A percentile compares a stretch with the other conserved stretches of the same genome.
phyloP scores from a whole-genome alignment of 2,329 filamentous ascomycete genomes.

The Xylariomycetidae sp. region DNA sequence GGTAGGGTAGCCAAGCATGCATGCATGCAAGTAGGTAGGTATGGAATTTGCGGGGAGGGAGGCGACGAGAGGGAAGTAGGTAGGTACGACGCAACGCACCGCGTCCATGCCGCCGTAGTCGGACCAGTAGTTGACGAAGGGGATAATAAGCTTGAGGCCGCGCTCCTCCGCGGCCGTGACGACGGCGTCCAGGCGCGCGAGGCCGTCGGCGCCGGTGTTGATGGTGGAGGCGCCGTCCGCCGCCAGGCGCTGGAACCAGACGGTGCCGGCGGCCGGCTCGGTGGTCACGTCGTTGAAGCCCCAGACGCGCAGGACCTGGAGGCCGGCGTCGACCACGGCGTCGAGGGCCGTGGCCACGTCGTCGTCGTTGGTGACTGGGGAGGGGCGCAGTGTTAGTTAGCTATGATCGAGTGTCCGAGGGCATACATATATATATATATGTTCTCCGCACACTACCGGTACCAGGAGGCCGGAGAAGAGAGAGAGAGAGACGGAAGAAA shows the following conservation, averaged over 20 bases:
- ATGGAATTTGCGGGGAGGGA: not conserved
- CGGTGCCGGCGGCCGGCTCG: conserved; percentile 27
- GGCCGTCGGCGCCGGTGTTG: conserved; percentile 56
- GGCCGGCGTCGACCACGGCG: conserved; percentile 42
- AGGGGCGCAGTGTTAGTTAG: too few relatives aligned
- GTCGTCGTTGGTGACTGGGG: conserved; percentile 41
- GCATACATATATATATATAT: too few relatives aligned
- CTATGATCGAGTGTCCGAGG: too few relatives aligned
- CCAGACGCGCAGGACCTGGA: conserved; percentile 49
- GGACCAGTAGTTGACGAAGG: conserved; percentile 64
- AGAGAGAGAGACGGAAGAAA: too few relatives aligned
- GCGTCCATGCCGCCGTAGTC: conserved; percentile 62
- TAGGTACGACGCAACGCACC: conserved; percentile 10
- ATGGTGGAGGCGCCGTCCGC: conserved; percentile 47
- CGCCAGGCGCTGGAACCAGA: conserved; percentile 51
- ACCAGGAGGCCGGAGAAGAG: too few relatives aligned
- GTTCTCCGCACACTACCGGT: too few relatives aligned
- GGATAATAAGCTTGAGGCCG: conserved; percentile 58
- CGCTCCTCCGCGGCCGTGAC: conserved; percentile 53
- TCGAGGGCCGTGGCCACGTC: conserved; percentile 49
- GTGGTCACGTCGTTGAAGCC: conserved; percentile 55
- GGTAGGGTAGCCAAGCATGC: not conserved
- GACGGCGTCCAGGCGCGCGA: conserved; percentile 60
- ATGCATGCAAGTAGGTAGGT: not conserved
- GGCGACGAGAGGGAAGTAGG: not conserved